Conservation (phyloP, 139 green algal species). For the Choricystis sp. region DNA sequence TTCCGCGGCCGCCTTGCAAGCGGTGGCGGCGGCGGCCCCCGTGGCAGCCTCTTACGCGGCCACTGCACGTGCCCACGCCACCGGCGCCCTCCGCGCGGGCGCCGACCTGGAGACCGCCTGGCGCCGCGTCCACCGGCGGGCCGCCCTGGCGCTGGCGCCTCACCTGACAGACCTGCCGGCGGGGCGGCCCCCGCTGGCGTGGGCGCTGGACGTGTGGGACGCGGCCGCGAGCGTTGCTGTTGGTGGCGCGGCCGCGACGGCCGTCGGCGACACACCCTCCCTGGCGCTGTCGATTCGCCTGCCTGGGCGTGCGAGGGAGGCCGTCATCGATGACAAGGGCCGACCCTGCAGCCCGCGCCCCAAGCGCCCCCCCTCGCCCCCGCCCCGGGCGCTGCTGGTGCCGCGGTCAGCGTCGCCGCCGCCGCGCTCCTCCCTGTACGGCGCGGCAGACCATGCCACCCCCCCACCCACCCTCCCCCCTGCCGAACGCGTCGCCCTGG, state of each 20-base stretch:
- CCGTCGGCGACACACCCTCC: too few species aligned
- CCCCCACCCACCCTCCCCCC: too few species aligned
- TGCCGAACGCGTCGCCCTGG: not conserved
- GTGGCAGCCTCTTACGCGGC: conserved; percentile 9
- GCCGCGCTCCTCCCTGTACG: not conserved
- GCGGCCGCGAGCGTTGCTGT: not conserved
- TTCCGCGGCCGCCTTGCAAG: conserved; percentile 4
- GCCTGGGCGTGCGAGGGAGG: not conserved
- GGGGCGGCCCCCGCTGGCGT: not conserved
- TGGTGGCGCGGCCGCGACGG: too few species aligned
- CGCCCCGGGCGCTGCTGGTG: too few species aligned
- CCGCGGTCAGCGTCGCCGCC: not conserved
- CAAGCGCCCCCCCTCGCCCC: too few species aligned
- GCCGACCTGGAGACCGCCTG: not conserved
- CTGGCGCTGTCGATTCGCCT: not conserved
- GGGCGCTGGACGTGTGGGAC: not conserved
- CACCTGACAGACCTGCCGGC: not conserved
- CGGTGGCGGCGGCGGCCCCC: conserved; percentile 2
- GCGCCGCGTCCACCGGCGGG: not conserved
- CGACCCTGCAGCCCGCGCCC: not conserved
- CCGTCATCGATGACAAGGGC: not conserved
- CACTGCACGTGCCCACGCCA: conserved; percentile 6
- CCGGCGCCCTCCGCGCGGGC: not conserved
- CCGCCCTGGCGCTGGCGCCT: not conserved
- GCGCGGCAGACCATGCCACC: not conserved